These are phyloP conservation scores for Canavalia ensiformis DNA, from an alignment of 306 rosid genomes.

Conservation along the genomic window DNA sequence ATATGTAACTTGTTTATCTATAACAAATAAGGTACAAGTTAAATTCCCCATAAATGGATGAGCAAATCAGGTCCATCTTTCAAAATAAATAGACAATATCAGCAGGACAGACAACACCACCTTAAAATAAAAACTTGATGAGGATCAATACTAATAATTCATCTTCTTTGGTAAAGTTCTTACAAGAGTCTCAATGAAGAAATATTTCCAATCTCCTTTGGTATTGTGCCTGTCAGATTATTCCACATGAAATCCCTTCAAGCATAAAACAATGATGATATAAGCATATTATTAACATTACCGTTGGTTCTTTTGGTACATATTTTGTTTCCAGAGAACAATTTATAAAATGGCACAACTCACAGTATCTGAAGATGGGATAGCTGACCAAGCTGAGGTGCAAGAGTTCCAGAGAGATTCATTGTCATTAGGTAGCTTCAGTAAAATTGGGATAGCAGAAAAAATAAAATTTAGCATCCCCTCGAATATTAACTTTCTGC, in stretches of 20 bases:
- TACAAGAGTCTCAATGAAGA: conserved; percentile 74
- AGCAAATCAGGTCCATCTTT: conserved; percentile 17
- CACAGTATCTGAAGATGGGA: conserved; percentile 72
- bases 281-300: conserved; percentile 50
- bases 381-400: conserved; percentile 77
- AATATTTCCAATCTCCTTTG: conserved; percentile 83
- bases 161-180: conserved; percentile 53
- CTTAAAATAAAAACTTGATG: conserved; percentile 38
- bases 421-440: conserved; percentile 71
- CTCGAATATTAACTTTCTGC: not conserved
- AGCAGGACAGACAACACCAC: conserved; percentile 36
- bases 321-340: conserved; percentile 20
- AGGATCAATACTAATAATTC: conserved; percentile 43
- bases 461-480: conserved; percentile 21
- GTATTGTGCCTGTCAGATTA: conserved; percentile 72
- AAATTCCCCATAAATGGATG: conserved; percentile 4
- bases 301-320: not conserved
- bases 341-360: conserved; percentile 50
- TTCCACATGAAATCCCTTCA: conserved; percentile 95
- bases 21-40: conserved; percentile 36
- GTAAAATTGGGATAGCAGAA: conserved; percentile 42
- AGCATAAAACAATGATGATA: conserved; percentile 45
- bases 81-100: conserved; percentile 29
- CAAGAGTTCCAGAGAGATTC: conserved; percentile 79
- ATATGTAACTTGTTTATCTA: not conserved